Percentiles rank a stretch among this genome's conserved stretches.
Evolutionary conservation across 768 basidiomycete species (phyloP).

Genomic region (Cytidiella melzeri): DNA sequence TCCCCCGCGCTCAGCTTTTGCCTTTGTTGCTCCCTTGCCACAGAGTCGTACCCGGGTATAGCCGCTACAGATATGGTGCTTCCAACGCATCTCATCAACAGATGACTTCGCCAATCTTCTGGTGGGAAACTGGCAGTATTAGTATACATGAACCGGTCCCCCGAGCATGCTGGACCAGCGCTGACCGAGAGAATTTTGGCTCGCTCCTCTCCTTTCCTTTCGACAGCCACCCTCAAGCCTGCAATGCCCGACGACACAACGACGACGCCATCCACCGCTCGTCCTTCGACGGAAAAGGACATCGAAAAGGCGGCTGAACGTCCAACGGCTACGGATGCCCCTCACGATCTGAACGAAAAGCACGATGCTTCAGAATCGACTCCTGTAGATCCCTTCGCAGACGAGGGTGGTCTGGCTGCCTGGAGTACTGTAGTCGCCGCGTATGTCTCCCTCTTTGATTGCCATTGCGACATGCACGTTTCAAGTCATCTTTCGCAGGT

Average conservation of each 20-base stretch:
- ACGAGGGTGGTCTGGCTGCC: background rate
- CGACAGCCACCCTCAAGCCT: background rate
- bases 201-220: background rate
- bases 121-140: too few relatives aligned
- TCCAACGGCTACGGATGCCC: background rate
- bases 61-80: too few relatives aligned
- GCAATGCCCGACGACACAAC: background rate
- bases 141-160: too few relatives aligned
- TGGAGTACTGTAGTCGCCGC: background rate
- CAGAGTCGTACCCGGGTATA: too few relatives aligned
- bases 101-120: too few relatives aligned
- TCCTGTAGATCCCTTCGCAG: background rate
- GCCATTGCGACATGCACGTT: background rate
- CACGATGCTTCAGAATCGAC: background rate
- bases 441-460: background rate
- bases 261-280: background rate
- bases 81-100: too few relatives aligned
- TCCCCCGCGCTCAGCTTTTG: too few relatives aligned
- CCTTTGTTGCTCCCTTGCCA: too few relatives aligned
- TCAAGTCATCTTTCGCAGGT: conserved; percentile 8
- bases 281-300: background rate
- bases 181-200: background rate
- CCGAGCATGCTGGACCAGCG: too few relatives aligned
- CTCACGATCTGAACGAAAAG: background rate
- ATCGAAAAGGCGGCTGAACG: background rate